phyloP scores from a whole-genome alignment of 2,329 filamentous ascomycete genomes.

The Ascochyta fabae region DNA sequence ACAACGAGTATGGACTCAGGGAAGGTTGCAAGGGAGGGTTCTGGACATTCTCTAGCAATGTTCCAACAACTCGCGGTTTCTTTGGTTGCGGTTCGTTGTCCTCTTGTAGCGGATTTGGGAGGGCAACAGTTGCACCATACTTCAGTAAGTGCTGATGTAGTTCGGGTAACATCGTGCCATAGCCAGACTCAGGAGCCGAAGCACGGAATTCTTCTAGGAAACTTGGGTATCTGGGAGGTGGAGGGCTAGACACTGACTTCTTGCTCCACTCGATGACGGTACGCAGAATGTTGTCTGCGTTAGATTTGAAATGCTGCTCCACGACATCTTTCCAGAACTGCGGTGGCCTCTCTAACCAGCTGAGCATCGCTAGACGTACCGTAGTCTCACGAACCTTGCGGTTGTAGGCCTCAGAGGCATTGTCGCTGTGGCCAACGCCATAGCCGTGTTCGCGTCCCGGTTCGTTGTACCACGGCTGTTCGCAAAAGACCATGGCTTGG shows the following conservation, averaged over 20 bases:
- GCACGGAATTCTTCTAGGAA: neutral
- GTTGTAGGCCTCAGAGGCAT: constrained; percentile 38
- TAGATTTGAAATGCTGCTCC: constrained; percentile 34
- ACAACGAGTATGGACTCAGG: neutral
- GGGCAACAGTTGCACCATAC: constrained; percentile 7
- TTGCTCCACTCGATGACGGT: constrained; percentile 31
- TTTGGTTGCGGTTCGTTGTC: constrained; percentile 1
- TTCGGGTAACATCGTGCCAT: neutral
- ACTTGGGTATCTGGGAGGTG: neutral
- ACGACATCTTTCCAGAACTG: constrained; percentile 35
- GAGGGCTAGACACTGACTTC: neutral
- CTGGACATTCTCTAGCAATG: neutral
- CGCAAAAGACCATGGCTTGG: constrained; percentile 64
- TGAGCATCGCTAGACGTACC: constrained; percentile 41
- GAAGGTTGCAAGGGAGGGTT: neutral
- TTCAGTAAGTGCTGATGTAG: constrained; percentile 1
- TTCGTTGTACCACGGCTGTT: constrained; percentile 63
- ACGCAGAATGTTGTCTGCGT: constrained; percentile 31
- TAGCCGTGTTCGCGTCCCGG: constrained; percentile 48
- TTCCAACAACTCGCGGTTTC: neutral
- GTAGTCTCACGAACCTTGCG: constrained; percentile 32
- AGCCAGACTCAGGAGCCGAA: neutral
- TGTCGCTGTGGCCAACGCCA: neutral
- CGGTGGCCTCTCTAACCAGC: constrained; percentile 36
- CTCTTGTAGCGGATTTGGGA: neutral